phyloP scores from a whole-genome alignment of 495 filamentous ascomycete species.

The Talaromyces nanjingensis region DNA sequence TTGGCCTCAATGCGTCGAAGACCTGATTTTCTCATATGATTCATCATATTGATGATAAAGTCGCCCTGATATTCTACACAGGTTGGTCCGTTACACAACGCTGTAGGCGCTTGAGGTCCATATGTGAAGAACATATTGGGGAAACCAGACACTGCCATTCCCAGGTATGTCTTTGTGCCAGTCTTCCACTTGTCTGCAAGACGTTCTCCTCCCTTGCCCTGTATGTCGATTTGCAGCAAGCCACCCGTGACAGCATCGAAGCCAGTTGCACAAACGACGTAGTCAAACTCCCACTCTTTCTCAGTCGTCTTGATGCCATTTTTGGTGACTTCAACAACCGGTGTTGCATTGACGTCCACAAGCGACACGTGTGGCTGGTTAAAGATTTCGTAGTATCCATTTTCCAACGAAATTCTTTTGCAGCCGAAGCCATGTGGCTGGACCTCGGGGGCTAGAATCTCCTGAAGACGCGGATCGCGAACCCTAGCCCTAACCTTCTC shows the following conservation, averaged over 20 bases:
- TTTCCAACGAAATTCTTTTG: slow-evolving; percentile 22
- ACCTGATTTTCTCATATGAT: slow-evolving; percentile 27
- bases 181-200: slow-evolving; percentile 21
- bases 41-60: background rate
- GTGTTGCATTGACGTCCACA: slow-evolving; percentile 23
- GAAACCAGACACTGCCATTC: slow-evolving; percentile 20
- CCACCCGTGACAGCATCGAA: slow-evolving; percentile 30
- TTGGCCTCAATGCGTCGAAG: slow-evolving; percentile 12
- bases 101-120: slow-evolving; percentile 22
- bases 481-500: slow-evolving; percentile 22
- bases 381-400: slow-evolving; percentile 29
- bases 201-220: slow-evolving; percentile 14
- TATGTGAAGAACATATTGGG: slow-evolving; percentile 32
- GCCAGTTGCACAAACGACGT: slow-evolving; percentile 29
- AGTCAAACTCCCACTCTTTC: slow-evolving; percentile 30
- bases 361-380: slow-evolving; percentile 28
- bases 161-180: slow-evolving; percentile 20
- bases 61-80: slow-evolving; percentile 12
- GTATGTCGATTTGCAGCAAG: slow-evolving; percentile 24
- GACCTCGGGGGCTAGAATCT: slow-evolving; percentile 23
- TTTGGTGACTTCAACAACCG: slow-evolving; percentile 17
- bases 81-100: background rate
- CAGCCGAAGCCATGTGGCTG: slow-evolving; percentile 21
- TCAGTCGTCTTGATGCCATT: slow-evolving; percentile 31
- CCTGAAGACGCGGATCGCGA: slow-evolving; percentile 19